Percentiles rank a stretch among this genome's conserved stretches.
Conservation (phyloP, 306 rosid species). For the Parietaria judaica region DNA sequence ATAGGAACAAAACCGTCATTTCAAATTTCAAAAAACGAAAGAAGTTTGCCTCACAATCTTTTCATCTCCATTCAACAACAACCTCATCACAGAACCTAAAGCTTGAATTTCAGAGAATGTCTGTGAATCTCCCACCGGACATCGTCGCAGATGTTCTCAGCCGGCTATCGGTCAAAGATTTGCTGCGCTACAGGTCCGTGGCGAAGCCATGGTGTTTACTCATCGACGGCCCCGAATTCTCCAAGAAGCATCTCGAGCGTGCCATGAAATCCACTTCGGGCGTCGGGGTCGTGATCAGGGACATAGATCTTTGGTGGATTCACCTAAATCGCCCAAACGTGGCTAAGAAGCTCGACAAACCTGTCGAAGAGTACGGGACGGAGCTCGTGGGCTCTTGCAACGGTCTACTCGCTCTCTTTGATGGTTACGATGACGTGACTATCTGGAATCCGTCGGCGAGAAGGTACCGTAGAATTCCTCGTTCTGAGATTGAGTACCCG, state of each 20-base stretch:
- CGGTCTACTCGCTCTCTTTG: neutral
- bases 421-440: neutral
- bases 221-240: conserved; percentile 5
- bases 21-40: too few relatives aligned
- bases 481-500: too few relatives aligned
- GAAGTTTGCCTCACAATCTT: too few relatives aligned
- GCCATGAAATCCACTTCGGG: neutral
- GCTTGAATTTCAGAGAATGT: too few relatives aligned
- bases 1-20: too few relatives aligned
- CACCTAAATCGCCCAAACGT: neutral
- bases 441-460: conserved; percentile 3
- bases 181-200: conserved; percentile 7
- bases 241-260: neutral
- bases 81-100: too few relatives aligned
- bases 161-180: conserved; percentile 5
- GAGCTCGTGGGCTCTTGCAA: conserved; percentile 5
- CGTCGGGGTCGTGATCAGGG: neutral
- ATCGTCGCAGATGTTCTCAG: neutral
- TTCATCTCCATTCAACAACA: too few relatives aligned
- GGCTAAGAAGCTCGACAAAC: neutral
- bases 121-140: neutral
- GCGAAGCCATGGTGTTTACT: conserved; percentile 8
- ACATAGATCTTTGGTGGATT: neutral
- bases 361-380: neutral
- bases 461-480: neutral